Base-by-base conservation (phyloP, 768 basidiomycete genomes). In the Amanita rubescens region DNA sequence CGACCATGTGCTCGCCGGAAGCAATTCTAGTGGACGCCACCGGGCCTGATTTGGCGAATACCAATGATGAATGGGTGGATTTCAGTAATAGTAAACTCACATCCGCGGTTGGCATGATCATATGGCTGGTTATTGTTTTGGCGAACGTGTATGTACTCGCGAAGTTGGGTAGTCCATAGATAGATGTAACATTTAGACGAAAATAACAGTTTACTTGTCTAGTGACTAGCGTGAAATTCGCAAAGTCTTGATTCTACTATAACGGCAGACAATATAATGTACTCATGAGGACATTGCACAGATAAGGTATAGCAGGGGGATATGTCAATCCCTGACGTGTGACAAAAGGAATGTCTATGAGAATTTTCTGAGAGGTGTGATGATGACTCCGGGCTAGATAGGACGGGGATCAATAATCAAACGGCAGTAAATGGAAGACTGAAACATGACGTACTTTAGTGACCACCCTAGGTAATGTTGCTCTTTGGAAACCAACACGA, bases 61-160 rank as follows among this genome's bases (percentile, higher is more conserved):
- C 62, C 34, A 62, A 56, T 34, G 70, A 67, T 45, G 69, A 75
- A 33, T 65, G 72, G 47, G 74, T 86, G 20, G 80, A 89, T 63
- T 90, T 78, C 56, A 85, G 83, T 62, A 88, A 75, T 56, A 76
- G 79, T 20, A 75, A 70, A 67, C 34, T 82, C 25, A 64, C 75
- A 34, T 81, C 72, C 14, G 55, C 57, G 4, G 32, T 86, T 14
- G 87, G 82, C 3, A 76, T 69, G 56, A 14, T 69, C 15, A 80
- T 92, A 27, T 91, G 84, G 76, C 59, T 83, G 10, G 58, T 90
- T 5, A 72, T 93, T 20, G 64, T 85, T 7, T 68, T 77, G 7
- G 91, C 90, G 24, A 92, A 94, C 60, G 61, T 78, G 27, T 94
- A 93, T 63, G 90, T 85, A 4, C 74, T 94, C 54, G 75, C 82